phyloP scores from a whole-genome alignment of 2,329 filamentous ascomycete species.

The Trichophyton schoenleinii region DNA sequence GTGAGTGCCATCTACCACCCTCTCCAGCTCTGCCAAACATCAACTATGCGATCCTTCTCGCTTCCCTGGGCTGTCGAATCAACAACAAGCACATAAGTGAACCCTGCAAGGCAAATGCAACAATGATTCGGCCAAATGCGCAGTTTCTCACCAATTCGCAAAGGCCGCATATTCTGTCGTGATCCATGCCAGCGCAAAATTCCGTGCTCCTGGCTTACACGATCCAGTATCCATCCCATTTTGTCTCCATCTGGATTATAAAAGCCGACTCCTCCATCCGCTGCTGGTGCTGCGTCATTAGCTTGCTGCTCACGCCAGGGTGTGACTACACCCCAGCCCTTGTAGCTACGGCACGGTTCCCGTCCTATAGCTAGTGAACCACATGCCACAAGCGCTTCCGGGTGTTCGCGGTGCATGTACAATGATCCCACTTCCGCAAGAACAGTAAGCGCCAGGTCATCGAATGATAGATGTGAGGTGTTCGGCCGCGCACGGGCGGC shows the following conservation, averaged over 20 bases:
- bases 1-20: slow-evolving; percentile 12
- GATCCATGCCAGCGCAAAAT: slow-evolving; percentile 47
- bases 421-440: slow-evolving; percentile 57
- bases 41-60: slow-evolving; percentile 14
- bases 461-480: slow-evolving; percentile 19
- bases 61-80: slow-evolving; percentile 39
- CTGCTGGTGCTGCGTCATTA: neutral
- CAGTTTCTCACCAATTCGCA: slow-evolving; percentile 53
- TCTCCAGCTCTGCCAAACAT: slow-evolving; percentile 15
- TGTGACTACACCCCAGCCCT: slow-evolving; percentile 56
- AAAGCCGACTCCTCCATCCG: slow-evolving; percentile 3
- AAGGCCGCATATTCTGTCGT: slow-evolving; percentile 34
- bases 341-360: slow-evolving; percentile 58
- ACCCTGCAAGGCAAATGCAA: slow-evolving; percentile 60
- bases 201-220: slow-evolving; percentile 65
- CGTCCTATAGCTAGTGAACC: slow-evolving; percentile 57
- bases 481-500: slow-evolving; percentile 49
- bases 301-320: slow-evolving; percentile 38
- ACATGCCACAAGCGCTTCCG: slow-evolving; percentile 55
- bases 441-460: slow-evolving; percentile 52
- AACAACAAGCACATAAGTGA: slow-evolving; percentile 59
- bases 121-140: slow-evolving; percentile 69
- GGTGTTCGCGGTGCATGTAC: slow-evolving; percentile 41
- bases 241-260: slow-evolving; percentile 18
- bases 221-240: slow-evolving; percentile 52